These are phyloP conservation scores for Deinandra increscens DNA, from an alignment of 129 eudicot species.

Conservation along the genomic window DNA sequence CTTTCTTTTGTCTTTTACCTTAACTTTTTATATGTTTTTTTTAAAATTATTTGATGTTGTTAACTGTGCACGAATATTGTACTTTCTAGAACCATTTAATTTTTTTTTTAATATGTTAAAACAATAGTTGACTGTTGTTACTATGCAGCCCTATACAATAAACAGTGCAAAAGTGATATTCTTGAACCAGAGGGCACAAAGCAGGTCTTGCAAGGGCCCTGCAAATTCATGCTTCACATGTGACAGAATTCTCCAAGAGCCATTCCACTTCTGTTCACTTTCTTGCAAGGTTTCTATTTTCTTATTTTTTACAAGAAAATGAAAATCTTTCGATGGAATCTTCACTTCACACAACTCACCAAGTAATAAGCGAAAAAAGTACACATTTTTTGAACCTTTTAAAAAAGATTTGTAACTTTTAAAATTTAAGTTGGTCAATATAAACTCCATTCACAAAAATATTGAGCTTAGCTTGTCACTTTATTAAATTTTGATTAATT, in stretches of 20 bases:
- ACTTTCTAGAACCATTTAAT: constrained; percentile 5
- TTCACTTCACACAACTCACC: too few species aligned
- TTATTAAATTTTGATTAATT: too few species aligned
- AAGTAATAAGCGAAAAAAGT: too few species aligned
- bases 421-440: too few species aligned
- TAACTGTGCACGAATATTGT: constrained; percentile 17
- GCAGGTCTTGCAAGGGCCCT: constrained; percentile 59
- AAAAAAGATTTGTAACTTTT: too few species aligned
- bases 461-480: too few species aligned
- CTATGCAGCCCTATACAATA: constrained; percentile 79
- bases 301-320: too few species aligned
- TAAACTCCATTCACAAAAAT: too few species aligned
- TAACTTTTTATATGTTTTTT: background rate
- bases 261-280: constrained; percentile 80
- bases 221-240: constrained; percentile 73
- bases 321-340: too few species aligned
- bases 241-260: constrained; percentile 80
- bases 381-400: too few species aligned
- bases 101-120: background rate
- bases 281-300: constrained; percentile 72
- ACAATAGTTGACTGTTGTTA: background rate
- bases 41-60: background rate
- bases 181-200: constrained; percentile 79
- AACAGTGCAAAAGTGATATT: constrained; percentile 89
- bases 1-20: constrained; percentile 18